Base-by-base conservation (phyloP, 768 basidiomycete genomes). In the Vishniacozyma victoriae region DNA sequence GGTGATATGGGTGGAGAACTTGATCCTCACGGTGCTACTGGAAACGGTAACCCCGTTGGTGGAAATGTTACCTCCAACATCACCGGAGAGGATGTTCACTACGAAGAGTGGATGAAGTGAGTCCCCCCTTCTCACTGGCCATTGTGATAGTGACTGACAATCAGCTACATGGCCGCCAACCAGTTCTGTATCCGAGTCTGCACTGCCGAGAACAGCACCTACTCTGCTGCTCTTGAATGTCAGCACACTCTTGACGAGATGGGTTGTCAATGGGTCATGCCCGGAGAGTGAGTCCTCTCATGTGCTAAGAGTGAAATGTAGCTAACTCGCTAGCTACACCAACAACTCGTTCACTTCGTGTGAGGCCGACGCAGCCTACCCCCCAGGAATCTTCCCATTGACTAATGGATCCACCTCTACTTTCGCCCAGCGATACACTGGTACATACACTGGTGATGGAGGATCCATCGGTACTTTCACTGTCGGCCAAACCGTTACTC, bases 131-230 rank as follows among this genome's bases (percentile, higher is more conserved):
- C 16, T 14, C 48, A 31, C 3, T 45, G 41, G 35, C 31, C 48
- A 6, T 20, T 27, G n/a, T n/a, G 15, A 7, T 35, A 36, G 15
- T 44, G 29, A n/a, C 18, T n/a, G 16, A 9, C 46, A 35, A 20
- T 20, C 50, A 64, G 61, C 63, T 77, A 75, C 70, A 74, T 76
- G 68, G 71, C 73, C 6, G 71, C 70, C 61, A 65, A 62, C 50
- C 66, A 75, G 53, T 78, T 73, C 71, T 78, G 77, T 67, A 62
- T 77, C 62, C 68, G 77, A 38, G 72, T 75, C 48, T 70, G 67
- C 44, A 72, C 80, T 79, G 54, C 72, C 61, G 51, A 57, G 67
- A 36, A 78, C 76, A 39, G 59, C 15, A 69, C 64, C 41, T 64
- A 64, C 59, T 59, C 69, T 24, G 70, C 76, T 27, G 74, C 75